phyloP scores from a whole-genome alignment of 2,329 filamentous ascomycete genomes.

The Penicillium hordei region DNA sequence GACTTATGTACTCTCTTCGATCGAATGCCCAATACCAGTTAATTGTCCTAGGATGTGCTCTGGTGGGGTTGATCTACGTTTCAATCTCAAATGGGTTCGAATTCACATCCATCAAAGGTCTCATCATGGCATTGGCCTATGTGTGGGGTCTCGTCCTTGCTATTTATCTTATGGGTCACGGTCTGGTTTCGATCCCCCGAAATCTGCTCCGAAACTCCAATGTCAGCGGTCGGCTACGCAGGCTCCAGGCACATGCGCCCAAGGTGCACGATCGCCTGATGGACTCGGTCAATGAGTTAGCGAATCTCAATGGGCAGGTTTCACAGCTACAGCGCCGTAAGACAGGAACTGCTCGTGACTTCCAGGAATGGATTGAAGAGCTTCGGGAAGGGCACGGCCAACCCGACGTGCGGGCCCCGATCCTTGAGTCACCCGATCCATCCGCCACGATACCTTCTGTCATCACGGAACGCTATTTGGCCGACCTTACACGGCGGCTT shows the following conservation, averaged over 20 bases:
- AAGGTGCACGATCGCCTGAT: slow-evolving; percentile 82
- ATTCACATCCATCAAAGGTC: slow-evolving; percentile 70
- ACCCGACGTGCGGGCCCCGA: slow-evolving; percentile 56
- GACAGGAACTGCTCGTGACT: slow-evolving; percentile 70
- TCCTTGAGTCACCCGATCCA: slow-evolving; percentile 35
- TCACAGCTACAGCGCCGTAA: slow-evolving; percentile 77
- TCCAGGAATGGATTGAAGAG: slow-evolving; percentile 95
- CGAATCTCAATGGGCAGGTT: slow-evolving; percentile 79
- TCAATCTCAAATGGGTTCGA: slow-evolving; percentile 74
- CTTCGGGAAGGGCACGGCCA: slow-evolving; percentile 73
- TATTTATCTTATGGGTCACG: slow-evolving; percentile 97
- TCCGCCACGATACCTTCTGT: slow-evolving; percentile 66
- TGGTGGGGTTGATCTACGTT: slow-evolving; percentile 77
- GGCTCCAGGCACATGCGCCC: slow-evolving; percentile 76
- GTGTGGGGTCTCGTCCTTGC: slow-evolving; percentile 88
- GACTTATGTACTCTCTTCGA: slow-evolving; percentile 79
- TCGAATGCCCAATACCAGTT: slow-evolving; percentile 87
- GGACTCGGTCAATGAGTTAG: slow-evolving; percentile 75
- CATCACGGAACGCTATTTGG: slow-evolving; percentile 89
- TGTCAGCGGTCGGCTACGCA: slow-evolving; percentile 69
- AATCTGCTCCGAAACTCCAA: slow-evolving; percentile 76
- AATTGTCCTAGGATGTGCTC: slow-evolving; percentile 69
- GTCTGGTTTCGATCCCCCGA: slow-evolving; percentile 85
- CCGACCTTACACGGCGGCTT: slow-evolving; percentile 80
- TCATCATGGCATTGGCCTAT: slow-evolving; percentile 92